These are phyloP conservation scores for Nyssa sinensis DNA, from an alignment of 148 eudicot species.

Conservation along the genomic window DNA sequence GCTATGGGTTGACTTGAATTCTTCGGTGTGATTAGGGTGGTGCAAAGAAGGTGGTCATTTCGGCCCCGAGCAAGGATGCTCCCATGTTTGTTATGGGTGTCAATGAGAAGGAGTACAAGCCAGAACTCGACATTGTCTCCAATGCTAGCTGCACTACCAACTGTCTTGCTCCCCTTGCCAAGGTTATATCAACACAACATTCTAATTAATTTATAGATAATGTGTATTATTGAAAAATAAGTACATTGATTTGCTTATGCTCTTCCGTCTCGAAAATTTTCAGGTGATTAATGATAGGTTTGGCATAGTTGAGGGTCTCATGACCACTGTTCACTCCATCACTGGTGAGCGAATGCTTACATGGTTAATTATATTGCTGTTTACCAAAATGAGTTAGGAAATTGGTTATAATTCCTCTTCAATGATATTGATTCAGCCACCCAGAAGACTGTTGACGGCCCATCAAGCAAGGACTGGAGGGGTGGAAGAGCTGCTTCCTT, in stretches of 20 bases:
- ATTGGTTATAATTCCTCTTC: background rate
- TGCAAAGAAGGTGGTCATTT: conserved; percentile 69
- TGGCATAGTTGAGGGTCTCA: conserved; percentile 79
- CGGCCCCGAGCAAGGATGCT: conserved; percentile 73
- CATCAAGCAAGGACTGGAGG: conserved; percentile 75
- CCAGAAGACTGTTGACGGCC: conserved; percentile 77
- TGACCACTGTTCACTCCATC: conserved; percentile 74
- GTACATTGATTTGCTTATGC: background rate
- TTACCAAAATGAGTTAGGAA: conserved; percentile 2
- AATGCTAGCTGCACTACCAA: conserved; percentile 86
- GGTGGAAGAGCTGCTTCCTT: conserved; percentile 81
- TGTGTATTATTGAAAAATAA: background rate
- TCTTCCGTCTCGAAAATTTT: background rate
- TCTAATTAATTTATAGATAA: background rate
- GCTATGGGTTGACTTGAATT: background rate
- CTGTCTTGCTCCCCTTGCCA: conserved; percentile 83
- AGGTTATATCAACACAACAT: conserved; percentile 32
- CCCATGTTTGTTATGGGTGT: conserved; percentile 86
- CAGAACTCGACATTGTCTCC: conserved; percentile 54
- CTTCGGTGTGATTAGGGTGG: conserved; percentile 45
- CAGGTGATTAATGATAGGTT: conserved; percentile 62
- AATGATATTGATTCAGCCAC: conserved; percentile 31
- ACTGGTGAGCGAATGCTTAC: conserved; percentile 37
- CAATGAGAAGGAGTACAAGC: conserved; percentile 65
- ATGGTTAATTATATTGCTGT: background rate